phyloP scores from a whole-genome alignment of 2,329 filamentous ascomycete genomes.

The Monosporascus sp. region DNA sequence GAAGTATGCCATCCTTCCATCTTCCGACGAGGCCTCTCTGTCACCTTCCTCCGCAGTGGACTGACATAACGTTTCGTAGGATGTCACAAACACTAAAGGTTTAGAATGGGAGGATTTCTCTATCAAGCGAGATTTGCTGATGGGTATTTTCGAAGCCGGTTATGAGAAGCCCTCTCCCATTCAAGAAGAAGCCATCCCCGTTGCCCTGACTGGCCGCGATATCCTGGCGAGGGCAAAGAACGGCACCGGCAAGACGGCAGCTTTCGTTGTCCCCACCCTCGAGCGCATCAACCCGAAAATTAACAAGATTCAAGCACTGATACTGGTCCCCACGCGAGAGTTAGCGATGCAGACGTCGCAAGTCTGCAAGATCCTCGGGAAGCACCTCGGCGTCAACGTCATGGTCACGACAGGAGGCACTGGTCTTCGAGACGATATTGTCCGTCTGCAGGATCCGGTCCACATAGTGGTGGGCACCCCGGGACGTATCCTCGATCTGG shows the following conservation, averaged over 20 bases:
- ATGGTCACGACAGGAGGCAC: constrained; percentile 99
- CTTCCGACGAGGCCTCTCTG: neutral
- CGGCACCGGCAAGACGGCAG: constrained; percentile 95
- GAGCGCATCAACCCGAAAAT: constrained; percentile 96
- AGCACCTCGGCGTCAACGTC: constrained; percentile 94
- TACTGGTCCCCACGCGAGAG: constrained; percentile 94
- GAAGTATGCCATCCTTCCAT: constrained; percentile 50
- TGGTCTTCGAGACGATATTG: constrained; percentile 90
- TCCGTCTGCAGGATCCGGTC: constrained; percentile 87
- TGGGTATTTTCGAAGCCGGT: constrained; percentile 98
- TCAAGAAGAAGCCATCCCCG: constrained; percentile 97
- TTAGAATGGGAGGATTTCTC: constrained; percentile 97
- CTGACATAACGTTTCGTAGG: constrained; percentile 44
- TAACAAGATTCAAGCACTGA: constrained; percentile 92
- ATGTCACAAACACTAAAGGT: constrained; percentile 97
- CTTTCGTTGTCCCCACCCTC: constrained; percentile 92
- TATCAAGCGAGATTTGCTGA: constrained; percentile 89
- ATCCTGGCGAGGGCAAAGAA: constrained; percentile 97
- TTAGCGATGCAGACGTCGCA: constrained; percentile 97
- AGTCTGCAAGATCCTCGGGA: constrained; percentile 97
- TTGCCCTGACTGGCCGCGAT: constrained; percentile 90
- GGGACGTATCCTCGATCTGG: constrained; percentile 90
- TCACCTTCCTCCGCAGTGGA: constrained; percentile 2
- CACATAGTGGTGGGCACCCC: constrained; percentile 98
- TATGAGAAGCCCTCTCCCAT: constrained; percentile 99